These are phyloP conservation scores for Alternaria incomplexa DNA, from an alignment of 2,329 filamentous ascomycete genomes.

Conservation along the genomic window DNA sequence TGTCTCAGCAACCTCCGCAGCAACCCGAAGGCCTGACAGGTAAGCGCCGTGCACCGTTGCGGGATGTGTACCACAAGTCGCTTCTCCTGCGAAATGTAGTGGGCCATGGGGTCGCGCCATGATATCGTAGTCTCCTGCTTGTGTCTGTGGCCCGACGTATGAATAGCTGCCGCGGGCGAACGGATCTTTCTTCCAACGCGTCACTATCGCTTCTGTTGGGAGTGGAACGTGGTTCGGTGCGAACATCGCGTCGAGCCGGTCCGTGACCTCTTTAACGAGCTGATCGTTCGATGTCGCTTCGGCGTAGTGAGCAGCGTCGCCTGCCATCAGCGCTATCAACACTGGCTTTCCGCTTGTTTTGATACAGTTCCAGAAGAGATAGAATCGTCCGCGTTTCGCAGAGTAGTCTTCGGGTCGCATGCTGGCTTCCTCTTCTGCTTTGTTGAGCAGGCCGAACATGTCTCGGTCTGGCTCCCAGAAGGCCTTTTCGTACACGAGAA, in stretches of 20 bases:
- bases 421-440: slow-evolving; percentile 72
- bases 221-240: slow-evolving; percentile 67
- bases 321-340: slow-evolving; percentile 92
- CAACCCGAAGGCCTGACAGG: slow-evolving; percentile 87
- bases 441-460: slow-evolving; percentile 90
- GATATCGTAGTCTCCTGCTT: slow-evolving; percentile 85
- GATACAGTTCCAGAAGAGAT: slow-evolving; percentile 96
- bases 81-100: slow-evolving; percentile 93
- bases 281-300: slow-evolving; percentile 77
- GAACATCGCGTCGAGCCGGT: slow-evolving; percentile 79
- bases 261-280: slow-evolving; percentile 80
- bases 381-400: slow-evolving; percentile 84
- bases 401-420: slow-evolving; percentile 81
- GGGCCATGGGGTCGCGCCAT: slow-evolving; percentile 88
- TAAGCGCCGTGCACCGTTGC: slow-evolving; percentile 98
- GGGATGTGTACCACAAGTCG: slow-evolving; percentile 93
- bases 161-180: slow-evolving; percentile 97
- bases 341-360: slow-evolving; percentile 86
- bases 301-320: slow-evolving; percentile 88
- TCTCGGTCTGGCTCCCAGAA: slow-evolving; percentile 93
- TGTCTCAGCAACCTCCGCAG: slow-evolving; percentile 80
- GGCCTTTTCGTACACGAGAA: slow-evolving; percentile 83
- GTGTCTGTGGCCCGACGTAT: slow-evolving; percentile 83
- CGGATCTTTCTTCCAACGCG: slow-evolving; percentile 87
- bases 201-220: slow-evolving; percentile 86